phyloP scores from a whole-genome alignment of 2,329 filamentous ascomycete genomes.

The Diaporthe capsici region DNA sequence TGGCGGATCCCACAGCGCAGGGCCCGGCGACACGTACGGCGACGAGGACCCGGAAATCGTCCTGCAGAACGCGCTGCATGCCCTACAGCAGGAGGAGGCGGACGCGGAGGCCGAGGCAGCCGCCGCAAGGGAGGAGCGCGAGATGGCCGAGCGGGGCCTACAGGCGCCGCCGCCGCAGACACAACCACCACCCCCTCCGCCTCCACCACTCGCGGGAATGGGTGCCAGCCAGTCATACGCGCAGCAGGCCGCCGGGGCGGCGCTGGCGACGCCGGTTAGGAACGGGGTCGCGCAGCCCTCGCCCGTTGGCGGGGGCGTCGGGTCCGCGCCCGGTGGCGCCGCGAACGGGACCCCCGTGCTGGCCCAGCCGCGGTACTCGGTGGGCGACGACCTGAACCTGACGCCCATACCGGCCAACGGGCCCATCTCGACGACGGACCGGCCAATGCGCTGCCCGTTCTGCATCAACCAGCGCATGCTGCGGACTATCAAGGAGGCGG shows the following conservation, averaged over 20 bases:
- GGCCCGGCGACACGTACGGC: constrained; percentile 51
- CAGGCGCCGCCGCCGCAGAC: background rate
- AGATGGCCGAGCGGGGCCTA: constrained; percentile 60
- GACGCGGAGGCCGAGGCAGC: constrained; percentile 71
- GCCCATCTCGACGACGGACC: constrained; percentile 61
- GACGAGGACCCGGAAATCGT: constrained; percentile 71
- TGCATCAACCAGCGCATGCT: constrained; percentile 74
- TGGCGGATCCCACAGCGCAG: constrained; percentile 43
- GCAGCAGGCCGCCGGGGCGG: constrained; percentile 44
- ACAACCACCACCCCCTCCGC: constrained; percentile 26
- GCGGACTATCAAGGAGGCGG: constrained; percentile 71
- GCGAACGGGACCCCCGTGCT: constrained; percentile 25
- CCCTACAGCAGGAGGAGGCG: constrained; percentile 71
- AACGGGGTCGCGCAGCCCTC: constrained; percentile 36
- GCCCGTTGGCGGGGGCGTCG: constrained; percentile 35
- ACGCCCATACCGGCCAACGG: constrained; percentile 68
- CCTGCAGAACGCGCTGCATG: constrained; percentile 70
- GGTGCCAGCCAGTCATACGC: constrained; percentile 39
- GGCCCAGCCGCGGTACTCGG: constrained; percentile 39
- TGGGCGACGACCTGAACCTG: constrained; percentile 63
- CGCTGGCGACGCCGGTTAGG: constrained; percentile 44
- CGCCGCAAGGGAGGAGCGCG: constrained; percentile 66
- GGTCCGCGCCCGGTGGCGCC: constrained; percentile 43
- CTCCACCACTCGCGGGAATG: constrained; percentile 44
- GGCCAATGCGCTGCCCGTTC: constrained; percentile 70